Conservation (phyloP, 192 early-diverging fungal genomes). For the Umbelopsis ramanniana region DNA sequence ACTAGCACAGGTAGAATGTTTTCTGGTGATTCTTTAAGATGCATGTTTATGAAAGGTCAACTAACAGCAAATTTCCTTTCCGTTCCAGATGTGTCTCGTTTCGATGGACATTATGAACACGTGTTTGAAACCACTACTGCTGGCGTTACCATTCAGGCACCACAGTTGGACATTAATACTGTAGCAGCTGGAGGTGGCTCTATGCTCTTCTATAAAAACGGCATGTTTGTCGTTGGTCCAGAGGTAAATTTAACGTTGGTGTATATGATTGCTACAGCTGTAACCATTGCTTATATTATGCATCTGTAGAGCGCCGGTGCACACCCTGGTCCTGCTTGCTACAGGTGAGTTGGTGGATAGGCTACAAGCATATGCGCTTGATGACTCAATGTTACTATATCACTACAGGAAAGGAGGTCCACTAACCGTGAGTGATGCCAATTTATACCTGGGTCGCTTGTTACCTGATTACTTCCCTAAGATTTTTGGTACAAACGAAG, state of each 20-base stretch:
- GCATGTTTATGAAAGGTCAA: background rate
- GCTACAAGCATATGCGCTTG: background rate
- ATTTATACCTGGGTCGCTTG: conserved; percentile 87
- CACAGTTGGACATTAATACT: conserved; percentile 95
- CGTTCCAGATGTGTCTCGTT: conserved; percentile 87
- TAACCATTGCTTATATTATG: background rate
- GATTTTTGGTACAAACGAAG: conserved; percentile 90
- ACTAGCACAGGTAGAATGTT: conserved; percentile 60
- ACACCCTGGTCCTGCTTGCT: conserved; percentile 96
- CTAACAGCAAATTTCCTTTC: conserved; percentile 27
- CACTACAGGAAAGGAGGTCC: conserved; percentile 82
- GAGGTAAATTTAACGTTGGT: conserved; percentile 49
- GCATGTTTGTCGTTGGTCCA: conserved; percentile 92
- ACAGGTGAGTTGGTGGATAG: conserved; percentile 51
- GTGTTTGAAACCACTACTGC: conserved; percentile 95
- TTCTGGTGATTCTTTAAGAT: background rate
- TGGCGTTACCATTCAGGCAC: conserved; percentile 91
- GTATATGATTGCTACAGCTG: background rate
- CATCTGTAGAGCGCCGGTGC: conserved; percentile 80
- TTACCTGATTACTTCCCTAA: conserved; percentile 87
- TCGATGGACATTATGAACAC: conserved; percentile 86
- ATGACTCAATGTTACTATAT: background rate
- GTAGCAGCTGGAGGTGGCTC: conserved; percentile 98
- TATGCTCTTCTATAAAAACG: conserved; percentile 88
- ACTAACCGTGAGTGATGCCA: conserved; percentile 93